phyloP scores from a whole-genome alignment of 2,329 filamentous ascomycete species.

The Aspergillus aculeatus region DNA sequence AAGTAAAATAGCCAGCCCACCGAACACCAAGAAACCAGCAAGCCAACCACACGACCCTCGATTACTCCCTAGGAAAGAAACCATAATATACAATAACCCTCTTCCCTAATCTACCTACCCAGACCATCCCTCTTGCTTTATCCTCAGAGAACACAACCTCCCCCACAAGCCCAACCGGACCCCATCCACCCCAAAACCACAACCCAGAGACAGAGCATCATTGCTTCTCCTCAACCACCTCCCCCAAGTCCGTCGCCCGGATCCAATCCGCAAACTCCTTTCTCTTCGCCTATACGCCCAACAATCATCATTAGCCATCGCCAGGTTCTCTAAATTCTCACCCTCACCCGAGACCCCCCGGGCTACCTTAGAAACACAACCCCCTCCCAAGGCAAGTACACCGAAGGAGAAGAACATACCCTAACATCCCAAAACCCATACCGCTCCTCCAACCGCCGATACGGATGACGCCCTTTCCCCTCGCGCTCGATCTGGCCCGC shows the following conservation, averaged over 20 bases:
- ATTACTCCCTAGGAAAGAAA: no score
- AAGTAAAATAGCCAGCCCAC: no score
- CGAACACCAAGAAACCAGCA: no score
- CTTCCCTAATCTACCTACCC: no score
- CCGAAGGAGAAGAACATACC: slow-evolving; percentile 46
- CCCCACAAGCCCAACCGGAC: no score
- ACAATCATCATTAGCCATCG: slow-evolving; percentile 13
- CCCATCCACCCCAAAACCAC: no score
- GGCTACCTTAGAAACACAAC: neutral
- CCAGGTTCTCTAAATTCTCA: neutral
- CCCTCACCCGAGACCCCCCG: neutral
- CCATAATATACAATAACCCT: no score
- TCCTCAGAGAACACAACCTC: no score
- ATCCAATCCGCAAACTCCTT: slow-evolving; percentile 78
- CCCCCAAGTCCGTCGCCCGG: slow-evolving; percentile 37
- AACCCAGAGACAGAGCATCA: neutral
- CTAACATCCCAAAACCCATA: slow-evolving; percentile 86
- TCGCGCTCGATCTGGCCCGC: slow-evolving; percentile 69
- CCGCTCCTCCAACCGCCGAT: slow-evolving; percentile 72
- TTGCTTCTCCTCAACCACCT: slow-evolving; percentile 17
- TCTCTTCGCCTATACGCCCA: slow-evolving; percentile 54
- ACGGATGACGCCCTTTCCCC: slow-evolving; percentile 72
- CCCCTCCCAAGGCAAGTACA: neutral
- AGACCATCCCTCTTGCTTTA: no score
- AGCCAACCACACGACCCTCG: no score